These are phyloP conservation scores for Euphrasia confusa DNA, from an alignment of 257 asterid species.

Conservation along the genomic window DNA sequence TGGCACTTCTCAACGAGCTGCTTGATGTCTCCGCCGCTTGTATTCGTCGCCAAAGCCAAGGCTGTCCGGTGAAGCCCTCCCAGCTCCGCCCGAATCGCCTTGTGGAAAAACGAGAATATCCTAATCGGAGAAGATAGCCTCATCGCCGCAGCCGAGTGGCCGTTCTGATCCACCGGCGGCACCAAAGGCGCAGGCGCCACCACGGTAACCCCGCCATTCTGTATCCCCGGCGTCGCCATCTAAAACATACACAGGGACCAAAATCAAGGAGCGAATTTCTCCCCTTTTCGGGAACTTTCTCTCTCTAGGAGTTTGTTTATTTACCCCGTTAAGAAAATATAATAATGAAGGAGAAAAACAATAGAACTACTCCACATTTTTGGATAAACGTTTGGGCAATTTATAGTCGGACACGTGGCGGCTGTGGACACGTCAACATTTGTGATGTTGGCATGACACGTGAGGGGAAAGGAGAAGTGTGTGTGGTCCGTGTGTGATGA, in stretches of 20 bases:
- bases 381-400: conserved; percentile 56
- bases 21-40: conserved; percentile 56
- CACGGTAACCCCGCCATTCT: conserved; percentile 51
- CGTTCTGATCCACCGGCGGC: conserved; percentile 43
- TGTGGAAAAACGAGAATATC: conserved; percentile 71
- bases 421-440: conserved; percentile 52
- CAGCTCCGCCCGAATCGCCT: conserved; percentile 77
- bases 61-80: conserved; percentile 70
- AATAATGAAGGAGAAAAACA: conserved; percentile 23
- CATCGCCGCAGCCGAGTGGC: conserved; percentile 34
- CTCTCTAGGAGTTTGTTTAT: conserved; percentile 27
- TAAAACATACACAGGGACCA: conserved; percentile 3
- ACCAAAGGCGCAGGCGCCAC: conserved; percentile 39
- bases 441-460: conserved; percentile 44
- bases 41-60: conserved; percentile 54
- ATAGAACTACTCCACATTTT: conserved; percentile 14
- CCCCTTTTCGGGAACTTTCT: conserved; percentile 26
- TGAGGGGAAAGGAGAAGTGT: conserved; percentile 35
- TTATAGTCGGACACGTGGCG: conserved; percentile 63
- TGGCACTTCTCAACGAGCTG: conserved; percentile 61
- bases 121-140: conserved; percentile 64
- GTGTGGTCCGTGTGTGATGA: conserved; percentile 36
- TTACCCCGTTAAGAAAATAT: conserved; percentile 14
- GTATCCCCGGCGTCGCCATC: conserved; percentile 58
- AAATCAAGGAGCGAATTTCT: not conserved